Evolutionary conservation across 352 stramenopile genomes (phyloP), one percentile per base, ranked within the genome.

Genomic region (Globisporangium splendens): DNA sequence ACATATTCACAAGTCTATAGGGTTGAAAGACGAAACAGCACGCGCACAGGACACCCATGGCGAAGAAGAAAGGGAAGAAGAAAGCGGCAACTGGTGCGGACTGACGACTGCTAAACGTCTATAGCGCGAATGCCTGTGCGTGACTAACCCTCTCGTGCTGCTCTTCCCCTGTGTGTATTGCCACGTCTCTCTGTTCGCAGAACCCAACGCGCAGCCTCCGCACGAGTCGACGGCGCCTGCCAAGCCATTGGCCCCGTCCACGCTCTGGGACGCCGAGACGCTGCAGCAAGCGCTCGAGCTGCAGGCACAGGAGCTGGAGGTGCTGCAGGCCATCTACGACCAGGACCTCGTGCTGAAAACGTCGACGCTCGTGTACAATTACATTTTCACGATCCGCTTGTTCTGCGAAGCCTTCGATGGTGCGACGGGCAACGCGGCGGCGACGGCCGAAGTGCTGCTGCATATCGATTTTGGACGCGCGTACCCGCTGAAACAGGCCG

Each of bases 371-470:
- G 60, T 93, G 54, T 93, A 91, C 63, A 79, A 72, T 49, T 72
- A 91, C 70, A 90, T 93, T 55, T 95, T 95, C 60, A 76, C 80
- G 48, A 89, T 95, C 47, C 72, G 71, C n/a, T 52, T 95, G 58
- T 59, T 64, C 21, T 90, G 76, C 54, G 82, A 93, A 53, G 62
- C 65, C 5, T 55, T 73, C 17, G 59, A 53, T 3, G 56, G 20
- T 13, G 24, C 42, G 12, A 49, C 56, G 15, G 61, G 46, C 13
- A 66, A 56, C 12, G 65, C 63, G 1, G 73, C 65, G n/a, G 66
- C 66, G 7, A 82, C 70, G 12, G 82, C 77, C n/a, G 75, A 89
- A 54, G 73, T 91, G 47, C 54, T 85, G 43, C 66, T 94, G 54
- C 79, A 91, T 56, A 86, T 95, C 21, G 81, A 94, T 54, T 68